Evolutionary conservation across 352 stramenopile species (phyloP), one percentile per base, ranked within the genome.

Genomic region (Thraustochytrium sp.): DNA sequence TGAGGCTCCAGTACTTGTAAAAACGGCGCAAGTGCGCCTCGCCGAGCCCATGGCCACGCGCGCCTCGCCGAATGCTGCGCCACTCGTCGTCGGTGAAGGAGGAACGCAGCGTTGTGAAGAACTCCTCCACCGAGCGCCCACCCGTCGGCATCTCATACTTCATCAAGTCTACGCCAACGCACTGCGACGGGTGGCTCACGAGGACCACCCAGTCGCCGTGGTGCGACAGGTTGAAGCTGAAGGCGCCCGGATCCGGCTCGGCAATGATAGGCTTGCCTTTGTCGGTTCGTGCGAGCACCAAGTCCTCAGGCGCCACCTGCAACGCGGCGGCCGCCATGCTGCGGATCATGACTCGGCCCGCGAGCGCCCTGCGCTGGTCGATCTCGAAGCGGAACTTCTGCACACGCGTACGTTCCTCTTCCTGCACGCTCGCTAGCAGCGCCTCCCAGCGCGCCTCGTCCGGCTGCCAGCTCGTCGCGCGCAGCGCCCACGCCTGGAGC

Each of bases 1-100:
- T 80, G 13, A 80, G 49, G 68, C 68, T 80, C 68, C 68, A 80
- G 34, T 46, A 31, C 51, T 64, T 61, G 68, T 61, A 61, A n/a
- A 80, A 80, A 16, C 68, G 68, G 18, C 26, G 34, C 34, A 80
- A 36, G 34, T 72, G 48, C 34, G 34, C 42, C 18, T 44, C 29
- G 4, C 40, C 68, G 34, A 63, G 5, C 13, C 18, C 29, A n/a
- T 77, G 26, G 8, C 26, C 65, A 21, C 1, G 38, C 29, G 18
- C n/a, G 23, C 51, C 68, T 23, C 18, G 18, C n/a, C 53, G 48
- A 21, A 80, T 64, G 51, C 23, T 9, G 18, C 23, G 44, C 68
- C 68, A 80, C n/a, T 80, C 68, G 34, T 23, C 68, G 8, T 23
- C 21, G 16, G 68, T 80, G 46, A 80, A 64, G 26, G 53, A 61